Base-by-base conservation (phyloP, 2,329 filamentous ascomycete species). In the Xylariaceae sp. region DNA sequence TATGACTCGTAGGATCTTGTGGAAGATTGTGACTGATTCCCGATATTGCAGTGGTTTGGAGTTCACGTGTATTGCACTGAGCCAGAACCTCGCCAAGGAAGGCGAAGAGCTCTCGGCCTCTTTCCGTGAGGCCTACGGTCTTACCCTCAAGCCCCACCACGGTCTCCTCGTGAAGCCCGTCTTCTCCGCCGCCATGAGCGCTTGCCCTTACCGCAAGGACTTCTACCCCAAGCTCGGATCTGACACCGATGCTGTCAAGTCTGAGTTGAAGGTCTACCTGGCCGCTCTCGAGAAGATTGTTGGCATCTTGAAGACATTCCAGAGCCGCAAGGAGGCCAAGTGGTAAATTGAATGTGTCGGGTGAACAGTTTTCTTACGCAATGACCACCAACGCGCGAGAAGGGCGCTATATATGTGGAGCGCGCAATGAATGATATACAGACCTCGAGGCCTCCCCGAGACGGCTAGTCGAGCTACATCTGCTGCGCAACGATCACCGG, bases 71-170 rank as follows among this genome's bases (percentile, higher is more conserved):
- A 86, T 90, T 74, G 89, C 89, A 61, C 86, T 99, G 64, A 85
- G 85, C 71, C 82, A 87, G 74, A 96, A 96, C 78, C 70, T 92
- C 65, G 76, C 81, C 70, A 86, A 88, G 71, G 71, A 83, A 56
- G 68, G 74, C 66, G 84, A 91, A 72, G 92, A 97, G 77, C 88
- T 99, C 63, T 82, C 89, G 62, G 82, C 84, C 67, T 96, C 92
- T 52, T 99, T 99, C 88, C 87, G 89, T 70, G 78, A 79, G 58
- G 90, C 92, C 67, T 99, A 99, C 78, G 84, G 82, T 73, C 80
- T 79, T 69, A 97, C 93, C 53, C 88, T 99, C 70, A 96, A 96
- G 80, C 89, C 89, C 30, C 87, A 96, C 80, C 94, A 99, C 81
- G 86, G 82, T 72, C 92, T 96, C 76, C 69, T 97, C 64, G 79